Evolutionary conservation across 2,329 filamentous ascomycete species (phyloP).

Genomic region (Calonectria hongkongensis): DNA sequence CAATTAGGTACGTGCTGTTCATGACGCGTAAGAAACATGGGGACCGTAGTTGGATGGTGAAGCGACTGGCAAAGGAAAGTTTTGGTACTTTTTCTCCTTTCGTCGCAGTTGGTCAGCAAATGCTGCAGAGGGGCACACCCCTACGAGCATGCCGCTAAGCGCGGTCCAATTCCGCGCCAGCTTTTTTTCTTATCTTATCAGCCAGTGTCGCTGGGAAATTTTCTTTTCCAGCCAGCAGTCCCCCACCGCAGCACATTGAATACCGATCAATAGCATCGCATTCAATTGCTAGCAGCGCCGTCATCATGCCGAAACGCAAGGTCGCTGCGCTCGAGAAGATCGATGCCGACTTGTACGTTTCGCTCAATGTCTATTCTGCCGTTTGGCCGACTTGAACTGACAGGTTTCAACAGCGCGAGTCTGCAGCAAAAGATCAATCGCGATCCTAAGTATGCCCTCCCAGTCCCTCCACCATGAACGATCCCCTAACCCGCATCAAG

Average conservation of each 20-base stretch:
- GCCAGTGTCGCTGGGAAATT: conserved; percentile 11
- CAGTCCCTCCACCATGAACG: conserved; percentile 25
- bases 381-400: conserved; percentile 51
- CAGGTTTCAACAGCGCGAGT: conserved; percentile 76
- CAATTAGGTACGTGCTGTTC: too few species aligned
- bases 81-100: too few species aligned
- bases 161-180: conserved; percentile 10
- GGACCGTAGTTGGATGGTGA: too few species aligned
- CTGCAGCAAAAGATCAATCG: conserved; percentile 93
- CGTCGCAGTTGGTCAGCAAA: too few species aligned
- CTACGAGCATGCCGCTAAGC: too few species aligned
- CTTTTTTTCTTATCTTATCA: conserved; percentile 36
- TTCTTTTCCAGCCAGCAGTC: conserved; percentile 22
- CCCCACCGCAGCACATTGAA: conserved; percentile 33
- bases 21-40: too few species aligned
- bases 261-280: conserved; percentile 19
- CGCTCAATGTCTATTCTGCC: not conserved
- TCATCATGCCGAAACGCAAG: conserved; percentile 87
- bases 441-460: conserved; percentile 81
- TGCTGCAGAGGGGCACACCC: too few species aligned
- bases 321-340: conserved; percentile 95
- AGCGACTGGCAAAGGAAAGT: too few species aligned
- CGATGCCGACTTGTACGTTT: conserved; percentile 85
- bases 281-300: conserved; percentile 34
- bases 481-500: conserved; percentile 62